Conservation (phyloP, 108 stramenopile species). For the Chaetoceros muelleri region DNA sequence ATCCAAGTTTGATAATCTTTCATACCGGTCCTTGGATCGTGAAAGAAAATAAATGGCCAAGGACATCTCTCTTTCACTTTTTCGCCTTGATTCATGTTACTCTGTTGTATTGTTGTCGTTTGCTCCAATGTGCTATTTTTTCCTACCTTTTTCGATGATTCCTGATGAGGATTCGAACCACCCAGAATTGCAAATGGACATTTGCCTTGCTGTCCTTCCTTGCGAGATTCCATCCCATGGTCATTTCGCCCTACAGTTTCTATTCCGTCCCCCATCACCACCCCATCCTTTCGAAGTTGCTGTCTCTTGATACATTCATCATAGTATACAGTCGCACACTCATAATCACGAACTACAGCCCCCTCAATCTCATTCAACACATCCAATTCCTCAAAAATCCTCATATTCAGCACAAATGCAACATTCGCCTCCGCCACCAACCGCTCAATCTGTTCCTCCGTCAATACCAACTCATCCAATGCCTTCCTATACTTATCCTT, state of each 20-base stretch:
- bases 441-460: conserved; percentile 25
- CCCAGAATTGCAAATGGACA: conserved; percentile 32
- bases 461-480: conserved; percentile 50
- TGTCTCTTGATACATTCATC: conserved; percentile 20
- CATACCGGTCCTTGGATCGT: conserved; percentile 52
- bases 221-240: neutral
- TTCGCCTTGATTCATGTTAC: neutral
- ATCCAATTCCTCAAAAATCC: conserved; percentile 87
- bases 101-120: neutral
- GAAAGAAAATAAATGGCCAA: conserved; percentile 81
- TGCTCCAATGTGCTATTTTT: neutral
- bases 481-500: conserved; percentile 72
- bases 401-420: conserved; percentile 82
- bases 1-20: conserved; percentile 79
- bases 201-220: conserved; percentile 14
- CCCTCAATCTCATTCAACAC: conserved; percentile 43
- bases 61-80: conserved; percentile 39
- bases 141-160: neutral
- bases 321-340: conserved; percentile 9
- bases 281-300: conserved; percentile 3
- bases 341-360: conserved; percentile 34
- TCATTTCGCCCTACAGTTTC: neutral
- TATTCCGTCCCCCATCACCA: neutral
- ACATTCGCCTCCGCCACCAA: conserved; percentile 84
- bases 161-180: conserved; percentile 14